Percentiles rank a stretch among this genome's conserved stretches.
These are phyloP conservation scores for Berberis thunbergii DNA, from an alignment of 164 flowering plant genomes.

Conservation along the genomic window DNA sequence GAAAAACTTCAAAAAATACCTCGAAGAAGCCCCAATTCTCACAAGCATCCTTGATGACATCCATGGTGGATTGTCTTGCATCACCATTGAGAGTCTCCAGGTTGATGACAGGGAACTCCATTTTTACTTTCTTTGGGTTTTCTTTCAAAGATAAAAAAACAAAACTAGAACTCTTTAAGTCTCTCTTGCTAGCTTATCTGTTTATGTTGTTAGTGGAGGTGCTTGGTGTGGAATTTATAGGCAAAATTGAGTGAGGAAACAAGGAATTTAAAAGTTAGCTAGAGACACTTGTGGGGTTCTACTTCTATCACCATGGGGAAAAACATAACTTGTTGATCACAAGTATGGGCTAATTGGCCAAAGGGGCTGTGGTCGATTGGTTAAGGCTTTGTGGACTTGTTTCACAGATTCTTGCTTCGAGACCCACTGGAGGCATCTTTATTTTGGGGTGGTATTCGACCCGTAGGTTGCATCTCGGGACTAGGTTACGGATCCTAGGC, in stretches of 20 bases:
- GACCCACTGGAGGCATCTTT: too few relatives aligned
- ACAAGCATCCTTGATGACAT: conserved; percentile 69
- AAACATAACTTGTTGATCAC: too few relatives aligned
- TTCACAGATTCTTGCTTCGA: too few relatives aligned
- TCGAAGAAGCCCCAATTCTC: conserved; percentile 98
- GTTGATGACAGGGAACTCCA: conserved; percentile 77
- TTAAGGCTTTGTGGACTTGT: too few relatives aligned
- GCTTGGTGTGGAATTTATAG: conserved; percentile 3
- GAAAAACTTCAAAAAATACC: conserved; percentile 24
- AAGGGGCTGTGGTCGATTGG: too few relatives aligned
- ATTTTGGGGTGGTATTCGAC: too few relatives aligned
- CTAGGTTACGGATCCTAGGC: too few relatives aligned
- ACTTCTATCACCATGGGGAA: too few relatives aligned
- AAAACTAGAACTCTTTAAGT: not conserved
- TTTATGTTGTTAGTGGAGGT: not conserved
- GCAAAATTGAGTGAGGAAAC: not conserved
- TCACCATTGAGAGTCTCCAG: conserved; percentile 62
- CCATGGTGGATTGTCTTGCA: conserved; percentile 52
- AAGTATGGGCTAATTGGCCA: too few relatives aligned
- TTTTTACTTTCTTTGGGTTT: conserved; percentile 7
- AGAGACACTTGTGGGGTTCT: too few relatives aligned
- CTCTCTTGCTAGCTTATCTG: not conserved
- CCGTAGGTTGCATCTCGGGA: too few relatives aligned
- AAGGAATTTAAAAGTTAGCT: too few relatives aligned
- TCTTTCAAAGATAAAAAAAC: not conserved